phyloP scores from a whole-genome alignment of 2,329 filamentous ascomycete genomes.

The Diplodia seriata region DNA sequence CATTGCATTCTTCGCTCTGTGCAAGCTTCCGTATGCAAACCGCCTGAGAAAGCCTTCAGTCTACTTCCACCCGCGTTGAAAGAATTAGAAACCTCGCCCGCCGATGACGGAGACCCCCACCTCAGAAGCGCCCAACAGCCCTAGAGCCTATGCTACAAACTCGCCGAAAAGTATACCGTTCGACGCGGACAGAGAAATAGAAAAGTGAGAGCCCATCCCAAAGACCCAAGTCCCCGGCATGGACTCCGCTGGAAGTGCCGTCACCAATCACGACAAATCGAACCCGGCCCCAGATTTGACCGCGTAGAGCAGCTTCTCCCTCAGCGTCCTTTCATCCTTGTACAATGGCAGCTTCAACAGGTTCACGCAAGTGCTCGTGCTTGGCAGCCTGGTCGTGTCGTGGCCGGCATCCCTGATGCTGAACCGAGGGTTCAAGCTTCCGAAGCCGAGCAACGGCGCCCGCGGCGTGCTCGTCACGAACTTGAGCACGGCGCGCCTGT shows the following conservation, averaged over 20 bases:
- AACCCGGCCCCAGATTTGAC: conserved; percentile 91
- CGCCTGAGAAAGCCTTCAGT: neutral
- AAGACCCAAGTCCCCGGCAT: too few species aligned
- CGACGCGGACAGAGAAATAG: neutral
- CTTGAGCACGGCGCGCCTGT: conserved; percentile 86
- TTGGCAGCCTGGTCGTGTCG: conserved; percentile 81
- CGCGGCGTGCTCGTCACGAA: conserved; percentile 95
- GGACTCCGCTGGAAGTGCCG: neutral
- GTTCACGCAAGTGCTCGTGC: conserved; percentile 95
- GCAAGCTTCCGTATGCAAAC: conserved; percentile 7
- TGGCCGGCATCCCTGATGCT: conserved; percentile 84
- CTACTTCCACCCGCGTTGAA: neutral
- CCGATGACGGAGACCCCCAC: neutral
- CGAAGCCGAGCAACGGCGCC: conserved; percentile 87
- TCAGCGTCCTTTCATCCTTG: conserved; percentile 67
- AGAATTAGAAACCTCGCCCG: neutral
- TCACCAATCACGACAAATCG: conserved; percentile 59
- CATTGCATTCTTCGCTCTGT: neutral
- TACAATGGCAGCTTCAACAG: conserved; percentile 91
- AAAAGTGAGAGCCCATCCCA: neutral
- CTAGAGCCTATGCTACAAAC: neutral
- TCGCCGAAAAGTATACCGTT: neutral
- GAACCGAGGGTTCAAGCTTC: conserved; percentile 82
- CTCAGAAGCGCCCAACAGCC: neutral
- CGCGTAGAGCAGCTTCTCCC: conserved; percentile 85